Conservation (phyloP, 1,284 basidiomycete species). For the Earliella scabrosa region DNA sequence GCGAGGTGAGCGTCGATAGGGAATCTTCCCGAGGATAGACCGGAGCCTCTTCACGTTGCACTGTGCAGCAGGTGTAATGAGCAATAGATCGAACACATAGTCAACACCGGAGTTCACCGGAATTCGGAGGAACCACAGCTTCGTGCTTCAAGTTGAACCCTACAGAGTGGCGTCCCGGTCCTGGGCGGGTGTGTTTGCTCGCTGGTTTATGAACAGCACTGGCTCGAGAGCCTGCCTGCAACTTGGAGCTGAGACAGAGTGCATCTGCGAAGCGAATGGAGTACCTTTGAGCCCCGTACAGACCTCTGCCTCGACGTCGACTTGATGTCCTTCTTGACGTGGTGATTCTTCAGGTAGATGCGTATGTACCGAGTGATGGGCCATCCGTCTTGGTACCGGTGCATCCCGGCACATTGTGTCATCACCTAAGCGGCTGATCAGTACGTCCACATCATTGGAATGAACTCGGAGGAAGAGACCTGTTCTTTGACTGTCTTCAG, state of each 20-base stretch:
- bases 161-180: no score
- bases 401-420: not conserved
- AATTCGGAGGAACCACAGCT: no score
- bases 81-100: no score
- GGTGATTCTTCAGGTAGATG: constrained; percentile 3
- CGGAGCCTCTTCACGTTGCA: not conserved
- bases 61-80: no score
- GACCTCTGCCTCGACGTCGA: not conserved
- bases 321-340: not conserved
- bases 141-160: no score
- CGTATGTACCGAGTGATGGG: not conserved
- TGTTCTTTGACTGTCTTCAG: not conserved
- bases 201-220: no score
- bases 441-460: not conserved
- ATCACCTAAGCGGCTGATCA: not conserved
- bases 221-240: no score
- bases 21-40: not conserved
- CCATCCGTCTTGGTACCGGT: not conserved
- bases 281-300: not conserved
- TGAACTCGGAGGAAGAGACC: not conserved
- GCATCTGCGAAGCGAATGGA: no score
- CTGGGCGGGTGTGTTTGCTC: no score
- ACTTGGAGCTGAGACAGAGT: no score
- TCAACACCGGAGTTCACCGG: no score
- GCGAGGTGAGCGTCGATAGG: not conserved